Evolutionary conservation across 306 rosid genomes (phyloP).

Genomic region (Fagus sylvatica): DNA sequence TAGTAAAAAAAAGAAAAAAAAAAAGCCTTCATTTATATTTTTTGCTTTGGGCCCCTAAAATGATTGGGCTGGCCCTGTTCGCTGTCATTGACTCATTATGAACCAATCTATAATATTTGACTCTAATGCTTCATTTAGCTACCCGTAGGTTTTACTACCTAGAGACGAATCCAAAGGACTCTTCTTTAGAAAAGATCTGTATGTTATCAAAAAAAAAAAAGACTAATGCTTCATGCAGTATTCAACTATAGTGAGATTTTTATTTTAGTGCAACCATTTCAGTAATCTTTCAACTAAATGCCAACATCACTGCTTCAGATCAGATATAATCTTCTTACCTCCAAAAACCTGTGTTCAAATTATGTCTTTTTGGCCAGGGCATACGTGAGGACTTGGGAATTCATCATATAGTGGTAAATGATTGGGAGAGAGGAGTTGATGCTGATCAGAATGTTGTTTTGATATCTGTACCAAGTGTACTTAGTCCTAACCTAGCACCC

Average conservation of each 20-base stretch:
- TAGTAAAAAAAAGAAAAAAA: too few species aligned
- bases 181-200: too few species aligned
- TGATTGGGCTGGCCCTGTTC: too few species aligned
- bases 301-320: not conserved
- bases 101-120: not conserved
- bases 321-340: not conserved
- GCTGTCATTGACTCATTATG: not conserved
- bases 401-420: conserved; percentile 93
- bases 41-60: too few species aligned
- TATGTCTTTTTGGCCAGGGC: conserved; percentile 38
- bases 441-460: conserved; percentile 93
- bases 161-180: too few species aligned
- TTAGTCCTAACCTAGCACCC: conserved; percentile 80
- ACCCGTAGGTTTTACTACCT: too few species aligned
- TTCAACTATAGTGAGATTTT: not conserved
- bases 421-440: conserved; percentile 94
- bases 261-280: not conserved
- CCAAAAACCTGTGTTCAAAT: not conserved
- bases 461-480: conserved; percentile 87
- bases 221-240: not conserved
- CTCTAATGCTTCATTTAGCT: too few species aligned
- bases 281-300: conserved; percentile 7
- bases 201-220: too few species aligned
- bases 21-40: too few species aligned
- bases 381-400: conserved; percentile 69